Conservation (phyloP, 148 eudicot genomes). For the Rhododendron griersonianum region DNA sequence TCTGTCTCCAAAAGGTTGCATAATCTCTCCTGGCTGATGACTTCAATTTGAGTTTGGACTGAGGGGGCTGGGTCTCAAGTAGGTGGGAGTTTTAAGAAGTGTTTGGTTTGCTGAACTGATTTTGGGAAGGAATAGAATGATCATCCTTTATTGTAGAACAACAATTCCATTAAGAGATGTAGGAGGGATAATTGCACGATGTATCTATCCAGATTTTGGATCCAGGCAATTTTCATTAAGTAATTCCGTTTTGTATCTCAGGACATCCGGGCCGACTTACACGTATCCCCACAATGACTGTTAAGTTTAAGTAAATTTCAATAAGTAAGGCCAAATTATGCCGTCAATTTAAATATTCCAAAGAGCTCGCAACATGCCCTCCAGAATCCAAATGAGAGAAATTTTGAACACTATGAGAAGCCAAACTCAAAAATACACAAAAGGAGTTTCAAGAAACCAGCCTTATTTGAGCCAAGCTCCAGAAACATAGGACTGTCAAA, state of each 20-base stretch:
- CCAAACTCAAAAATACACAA: neutral
- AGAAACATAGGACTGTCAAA: neutral
- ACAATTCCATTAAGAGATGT: neutral
- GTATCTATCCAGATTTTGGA: neutral
- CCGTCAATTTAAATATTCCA: neutral
- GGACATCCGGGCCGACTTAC: too few relatives aligned
- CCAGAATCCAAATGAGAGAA: neutral
- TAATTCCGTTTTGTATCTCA: too few relatives aligned
- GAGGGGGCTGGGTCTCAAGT: too few relatives aligned
- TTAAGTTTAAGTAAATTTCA: too few relatives aligned
- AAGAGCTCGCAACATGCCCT: neutral
- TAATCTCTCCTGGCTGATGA: too few relatives aligned
- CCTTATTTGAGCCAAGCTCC: neutral
- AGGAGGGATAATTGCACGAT: too few relatives aligned
- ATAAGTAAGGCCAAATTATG: neutral
- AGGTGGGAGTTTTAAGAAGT: neutral
- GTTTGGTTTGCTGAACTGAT: neutral
- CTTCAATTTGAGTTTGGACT: too few relatives aligned
- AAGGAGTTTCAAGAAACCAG: neutral
- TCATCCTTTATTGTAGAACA: neutral
- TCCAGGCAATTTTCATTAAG: neutral
- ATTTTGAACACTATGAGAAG: neutral
- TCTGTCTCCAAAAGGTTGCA: too few relatives aligned
- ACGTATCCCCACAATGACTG: neutral
- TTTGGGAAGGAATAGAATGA: neutral